Conservation (phyloP, 768 basidiomycete species). For the Amanita pallidorosea region DNA sequence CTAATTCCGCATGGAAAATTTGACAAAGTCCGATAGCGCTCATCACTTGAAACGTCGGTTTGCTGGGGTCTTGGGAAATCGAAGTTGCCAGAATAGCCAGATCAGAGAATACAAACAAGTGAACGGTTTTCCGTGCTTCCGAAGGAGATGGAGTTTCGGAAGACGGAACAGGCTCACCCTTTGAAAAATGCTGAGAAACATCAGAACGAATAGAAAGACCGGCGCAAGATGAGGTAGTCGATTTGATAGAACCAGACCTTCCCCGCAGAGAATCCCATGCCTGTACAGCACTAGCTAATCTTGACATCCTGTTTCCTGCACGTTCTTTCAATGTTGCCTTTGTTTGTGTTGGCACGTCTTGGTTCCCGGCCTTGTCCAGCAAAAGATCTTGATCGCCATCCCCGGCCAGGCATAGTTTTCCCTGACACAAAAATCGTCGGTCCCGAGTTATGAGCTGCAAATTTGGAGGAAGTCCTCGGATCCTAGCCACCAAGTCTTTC, state of each 20-base stretch:
- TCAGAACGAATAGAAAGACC: conserved; percentile 4
- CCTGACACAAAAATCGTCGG: conserved; percentile 64
- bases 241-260: conserved; percentile 29
- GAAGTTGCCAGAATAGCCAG: conserved; percentile 47
- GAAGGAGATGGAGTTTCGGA: not conserved
- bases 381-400: conserved; percentile 16
- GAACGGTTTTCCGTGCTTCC: not conserved
- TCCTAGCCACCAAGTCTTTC: conserved; percentile 45
- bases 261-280: conserved; percentile 31
- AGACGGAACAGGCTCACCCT: not conserved
- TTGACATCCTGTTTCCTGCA: conserved; percentile 15
- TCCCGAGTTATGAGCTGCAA: conserved; percentile 57
- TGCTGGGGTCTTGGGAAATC: conserved; percentile 10
- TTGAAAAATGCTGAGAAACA: not conserved
- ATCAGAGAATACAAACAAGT: conserved; percentile 53
- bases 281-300: conserved; percentile 30
- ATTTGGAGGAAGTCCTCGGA: conserved; percentile 47
- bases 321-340: not conserved
- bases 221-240: conserved; percentile 15
- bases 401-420: conserved; percentile 31
- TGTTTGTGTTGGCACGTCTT: not conserved
- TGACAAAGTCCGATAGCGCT: conserved; percentile 30
- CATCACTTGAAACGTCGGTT: conserved; percentile 16
- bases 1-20: conserved; percentile 25
- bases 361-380: conserved; percentile 6